phyloP scores from a whole-genome alignment of 768 basidiomycete genomes.

The Boletellus ananas region DNA sequence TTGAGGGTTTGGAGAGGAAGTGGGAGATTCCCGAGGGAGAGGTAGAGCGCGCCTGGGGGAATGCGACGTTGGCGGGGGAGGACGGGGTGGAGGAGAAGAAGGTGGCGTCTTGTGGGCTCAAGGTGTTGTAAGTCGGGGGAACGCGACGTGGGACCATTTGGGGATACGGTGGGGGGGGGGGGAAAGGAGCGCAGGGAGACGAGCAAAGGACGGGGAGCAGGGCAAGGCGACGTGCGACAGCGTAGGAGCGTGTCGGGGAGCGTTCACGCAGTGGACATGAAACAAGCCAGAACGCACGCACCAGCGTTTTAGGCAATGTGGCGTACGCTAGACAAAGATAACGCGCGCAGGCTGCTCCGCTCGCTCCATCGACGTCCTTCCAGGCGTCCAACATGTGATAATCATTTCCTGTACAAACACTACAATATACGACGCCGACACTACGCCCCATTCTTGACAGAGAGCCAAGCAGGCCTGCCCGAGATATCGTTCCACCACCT shows the following conservation, averaged over 20 bases:
- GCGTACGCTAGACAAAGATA: conserved; percentile 5
- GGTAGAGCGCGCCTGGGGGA: conserved; percentile 49
- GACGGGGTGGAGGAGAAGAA: conserved; percentile 22
- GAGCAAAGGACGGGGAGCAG: background rate
- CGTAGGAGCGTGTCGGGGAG: background rate
- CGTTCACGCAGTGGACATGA: conserved; percentile 21
- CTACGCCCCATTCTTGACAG: conserved; percentile 38
- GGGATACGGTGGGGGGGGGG: background rate
- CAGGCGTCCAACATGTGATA: too few relatives aligned
- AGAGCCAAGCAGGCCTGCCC: conserved; percentile 43
- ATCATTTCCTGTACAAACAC: background rate
- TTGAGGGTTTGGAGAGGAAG: conserved; percentile 62
- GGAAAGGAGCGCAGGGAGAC: background rate
- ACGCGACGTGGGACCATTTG: conserved; percentile 52
- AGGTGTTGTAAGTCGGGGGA: conserved; percentile 35
- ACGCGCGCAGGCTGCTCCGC: too few relatives aligned
- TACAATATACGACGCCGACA: background rate
- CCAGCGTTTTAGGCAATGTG: conserved; percentile 24
- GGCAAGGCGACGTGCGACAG: conserved; percentile 7
- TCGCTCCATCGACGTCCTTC: too few relatives aligned
- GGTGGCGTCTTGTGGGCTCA: conserved; percentile 37
- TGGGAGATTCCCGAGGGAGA: conserved; percentile 65
- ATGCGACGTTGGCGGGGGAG: conserved; percentile 35
- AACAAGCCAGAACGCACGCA: conserved; percentile 7
- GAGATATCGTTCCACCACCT: conserved; percentile 55